These are phyloP conservation scores for Leishmania amazonensis DNA, from an alignment of 208 protist genomes.

Conservation along the genomic window DNA sequence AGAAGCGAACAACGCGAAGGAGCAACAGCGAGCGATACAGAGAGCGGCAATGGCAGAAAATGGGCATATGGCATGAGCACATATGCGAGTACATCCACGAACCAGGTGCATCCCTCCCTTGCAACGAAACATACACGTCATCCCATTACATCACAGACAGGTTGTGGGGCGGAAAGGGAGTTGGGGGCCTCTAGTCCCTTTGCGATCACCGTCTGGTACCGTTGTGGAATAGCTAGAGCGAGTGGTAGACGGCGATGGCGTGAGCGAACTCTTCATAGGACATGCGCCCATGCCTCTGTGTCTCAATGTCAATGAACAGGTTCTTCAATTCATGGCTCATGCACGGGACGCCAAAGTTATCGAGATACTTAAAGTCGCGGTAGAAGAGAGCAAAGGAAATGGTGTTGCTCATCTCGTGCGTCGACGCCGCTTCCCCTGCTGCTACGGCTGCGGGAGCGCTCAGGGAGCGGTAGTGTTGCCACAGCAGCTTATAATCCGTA, in stretches of 20 bases:
- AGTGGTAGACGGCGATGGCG: slow-evolving; percentile 50
- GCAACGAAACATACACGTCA: background rate
- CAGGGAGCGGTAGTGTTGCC: slow-evolving; percentile 51
- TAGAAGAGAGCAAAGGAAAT: slow-evolving; percentile 43
- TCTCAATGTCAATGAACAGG: slow-evolving; percentile 47
- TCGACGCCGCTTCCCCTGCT: slow-evolving; percentile 1
- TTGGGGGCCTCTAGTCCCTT: background rate
- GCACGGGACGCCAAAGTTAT: slow-evolving; percentile 65
- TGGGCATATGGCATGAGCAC: background rate
- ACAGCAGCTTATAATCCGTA: slow-evolving; percentile 48
- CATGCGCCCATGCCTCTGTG: slow-evolving; percentile 40
- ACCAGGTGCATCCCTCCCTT: background rate
- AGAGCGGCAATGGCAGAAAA: background rate
- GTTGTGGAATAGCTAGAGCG: slow-evolving; percentile 33
- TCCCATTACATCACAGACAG: background rate
- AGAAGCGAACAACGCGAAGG: background rate
- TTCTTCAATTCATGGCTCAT: slow-evolving; percentile 38
- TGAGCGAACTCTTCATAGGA: slow-evolving; percentile 57
- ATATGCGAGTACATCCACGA: background rate
- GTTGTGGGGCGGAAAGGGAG: background rate
- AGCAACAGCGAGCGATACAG: background rate
- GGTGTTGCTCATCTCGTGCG: background rate
- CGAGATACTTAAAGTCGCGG: slow-evolving; percentile 57
- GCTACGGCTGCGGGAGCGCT: background rate
- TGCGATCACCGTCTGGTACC: background rate